These are phyloP conservation scores for Aspergillus fijiensis DNA, from an alignment of 2,329 filamentous ascomycete species.

Conservation along the genomic window DNA sequence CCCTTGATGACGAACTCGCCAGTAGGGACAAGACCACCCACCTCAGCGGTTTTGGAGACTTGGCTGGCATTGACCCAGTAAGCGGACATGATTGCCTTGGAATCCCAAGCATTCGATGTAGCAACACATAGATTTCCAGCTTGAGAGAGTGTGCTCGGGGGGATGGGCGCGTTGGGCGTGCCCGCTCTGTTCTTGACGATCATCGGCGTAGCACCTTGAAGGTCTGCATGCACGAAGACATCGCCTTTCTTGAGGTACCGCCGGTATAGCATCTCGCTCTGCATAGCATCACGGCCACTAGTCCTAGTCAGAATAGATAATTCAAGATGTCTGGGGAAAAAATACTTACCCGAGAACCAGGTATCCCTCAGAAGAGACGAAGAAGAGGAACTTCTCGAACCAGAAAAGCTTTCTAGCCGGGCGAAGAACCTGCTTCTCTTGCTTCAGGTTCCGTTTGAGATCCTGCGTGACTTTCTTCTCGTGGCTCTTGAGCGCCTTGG, in stretches of 20 bases:
- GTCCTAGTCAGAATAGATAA: constrained; percentile 14
- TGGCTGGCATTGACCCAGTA: constrained; percentile 94
- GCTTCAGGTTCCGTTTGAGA: constrained; percentile 82
- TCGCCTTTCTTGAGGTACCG: constrained; percentile 85
- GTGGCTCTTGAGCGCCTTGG: constrained; percentile 80
- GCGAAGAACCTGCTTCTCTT: constrained; percentile 83
- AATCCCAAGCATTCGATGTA: constrained; percentile 89
- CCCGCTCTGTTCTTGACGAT: constrained; percentile 84
- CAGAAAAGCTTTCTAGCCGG: constrained; percentile 81
- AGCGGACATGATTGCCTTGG: constrained; percentile 90
- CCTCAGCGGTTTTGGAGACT: constrained; percentile 78
- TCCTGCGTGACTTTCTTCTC: constrained; percentile 85
- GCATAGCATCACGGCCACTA: constrained; percentile 76
- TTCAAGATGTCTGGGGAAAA: neutral
- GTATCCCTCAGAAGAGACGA: constrained; percentile 93
- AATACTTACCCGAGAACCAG: constrained; percentile 69
- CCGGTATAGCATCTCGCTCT: constrained; percentile 90
- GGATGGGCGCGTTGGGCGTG: constrained; percentile 79
- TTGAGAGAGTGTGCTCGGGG: constrained; percentile 86
- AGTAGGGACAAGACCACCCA: constrained; percentile 74
- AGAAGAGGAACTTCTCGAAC: constrained; percentile 98
- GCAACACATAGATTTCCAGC: constrained; percentile 83
- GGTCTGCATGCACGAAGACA: constrained; percentile 85
- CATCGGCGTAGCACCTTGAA: constrained; percentile 79
- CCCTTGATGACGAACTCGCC: constrained; percentile 81